Conservation (phyloP, 345 rosid genomes). For the Capsella bursapastoris region DNA sequence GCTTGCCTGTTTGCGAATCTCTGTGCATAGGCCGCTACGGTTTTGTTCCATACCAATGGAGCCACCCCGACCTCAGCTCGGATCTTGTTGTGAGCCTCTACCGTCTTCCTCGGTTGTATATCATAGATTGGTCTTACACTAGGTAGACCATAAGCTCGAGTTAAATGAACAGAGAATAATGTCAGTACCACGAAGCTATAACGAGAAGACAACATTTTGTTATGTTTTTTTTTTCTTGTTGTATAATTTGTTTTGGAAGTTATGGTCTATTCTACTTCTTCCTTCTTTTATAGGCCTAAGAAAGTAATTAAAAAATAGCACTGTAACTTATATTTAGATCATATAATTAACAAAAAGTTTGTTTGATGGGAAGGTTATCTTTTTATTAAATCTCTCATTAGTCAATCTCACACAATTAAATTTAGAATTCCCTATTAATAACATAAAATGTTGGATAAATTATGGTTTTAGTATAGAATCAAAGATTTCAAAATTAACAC, state of each 20-base stretch:
- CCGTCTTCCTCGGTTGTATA: conserved; percentile 44
- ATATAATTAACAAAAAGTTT: not conserved
- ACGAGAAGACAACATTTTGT: conserved; percentile 13
- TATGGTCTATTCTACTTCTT: not conserved
- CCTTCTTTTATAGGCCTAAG: conserved; percentile 30
- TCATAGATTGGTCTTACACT: conserved; percentile 39
- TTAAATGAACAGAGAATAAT: conserved; percentile 4
- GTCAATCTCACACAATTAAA: not conserved
- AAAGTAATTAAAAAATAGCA: not conserved
- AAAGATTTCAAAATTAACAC: not conserved
- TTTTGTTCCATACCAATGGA: conserved; percentile 53
- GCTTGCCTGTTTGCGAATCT: conserved; percentile 39
- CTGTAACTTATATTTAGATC: conserved; percentile 1
- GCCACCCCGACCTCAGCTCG: conserved; percentile 53
- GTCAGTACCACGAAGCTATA: conserved; percentile 13
- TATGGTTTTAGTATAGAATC: not conserved
- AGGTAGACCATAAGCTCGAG: conserved; percentile 29
- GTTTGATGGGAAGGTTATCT: conserved; percentile 2
- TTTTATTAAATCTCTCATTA: conserved; percentile 7
- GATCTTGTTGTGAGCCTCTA: conserved; percentile 53
- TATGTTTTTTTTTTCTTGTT: not conserved
- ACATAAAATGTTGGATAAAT: not conserved
- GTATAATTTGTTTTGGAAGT: conserved; percentile 9
- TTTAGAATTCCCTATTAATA: not conserved
- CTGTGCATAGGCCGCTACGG: conserved; percentile 52